Conservation (phyloP, 305 asterid species). For the Fraxinus latifolia region DNA sequence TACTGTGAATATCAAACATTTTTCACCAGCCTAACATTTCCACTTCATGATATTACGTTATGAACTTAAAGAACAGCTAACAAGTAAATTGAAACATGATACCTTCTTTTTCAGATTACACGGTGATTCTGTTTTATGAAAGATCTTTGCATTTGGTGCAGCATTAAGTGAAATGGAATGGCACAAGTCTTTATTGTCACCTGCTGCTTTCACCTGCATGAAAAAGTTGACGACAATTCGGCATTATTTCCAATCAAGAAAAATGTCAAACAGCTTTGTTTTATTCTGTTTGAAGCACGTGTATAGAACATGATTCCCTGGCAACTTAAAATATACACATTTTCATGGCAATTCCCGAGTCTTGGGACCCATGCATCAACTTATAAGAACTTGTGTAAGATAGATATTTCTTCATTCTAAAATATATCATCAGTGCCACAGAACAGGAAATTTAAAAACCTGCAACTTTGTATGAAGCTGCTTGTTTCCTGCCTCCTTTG, state of each 20-base stretch:
- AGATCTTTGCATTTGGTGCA: conserved; percentile 29
- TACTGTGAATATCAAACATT: background rate
- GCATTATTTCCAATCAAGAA: conserved; percentile 7
- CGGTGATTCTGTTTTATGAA: conserved; percentile 29
- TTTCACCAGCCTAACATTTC: background rate
- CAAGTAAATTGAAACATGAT: conserved; percentile 15
- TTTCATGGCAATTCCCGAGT: background rate
- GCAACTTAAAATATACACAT: background rate
- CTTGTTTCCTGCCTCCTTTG: conserved; percentile 42
- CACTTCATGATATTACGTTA: background rate
- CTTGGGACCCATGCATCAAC: conserved; percentile 1
- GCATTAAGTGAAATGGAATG: conserved; percentile 27
- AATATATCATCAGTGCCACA: conserved; percentile 2
- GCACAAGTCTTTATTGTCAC: conserved; percentile 28
- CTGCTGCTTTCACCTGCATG: conserved; percentile 49
- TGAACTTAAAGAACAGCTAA: background rate
- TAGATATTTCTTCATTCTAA: background rate
- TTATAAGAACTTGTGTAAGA: background rate
- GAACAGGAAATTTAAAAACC: conserved; percentile 32
- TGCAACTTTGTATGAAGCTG: conserved; percentile 44
- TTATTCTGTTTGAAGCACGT: background rate
- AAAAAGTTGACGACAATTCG: conserved; percentile 3
- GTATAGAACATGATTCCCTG: background rate
- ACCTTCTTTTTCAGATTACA: conserved; percentile 48
- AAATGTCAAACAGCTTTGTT: background rate